Percentiles rank a stretch among this genome's conserved stretches.
Conservation (phyloP, 345 rosid species). For the Brassica nigra region DNA sequence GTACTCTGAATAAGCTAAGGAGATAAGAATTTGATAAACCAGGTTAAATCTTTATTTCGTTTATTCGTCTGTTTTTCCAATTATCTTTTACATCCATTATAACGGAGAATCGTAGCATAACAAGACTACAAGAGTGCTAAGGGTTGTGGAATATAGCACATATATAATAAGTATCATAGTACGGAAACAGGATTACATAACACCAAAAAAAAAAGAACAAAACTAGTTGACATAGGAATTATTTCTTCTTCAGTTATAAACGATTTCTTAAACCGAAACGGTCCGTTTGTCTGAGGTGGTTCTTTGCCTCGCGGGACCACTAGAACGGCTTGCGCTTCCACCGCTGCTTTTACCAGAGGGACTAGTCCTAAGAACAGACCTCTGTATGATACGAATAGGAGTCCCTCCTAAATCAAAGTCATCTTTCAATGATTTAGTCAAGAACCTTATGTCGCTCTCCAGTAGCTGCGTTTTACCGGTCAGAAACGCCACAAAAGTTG, state of each 20-base stretch:
- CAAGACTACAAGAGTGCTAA: not conserved
- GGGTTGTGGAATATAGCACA: too few species aligned
- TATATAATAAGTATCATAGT: not conserved
- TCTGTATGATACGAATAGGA: conserved; percentile 88
- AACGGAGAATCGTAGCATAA: not conserved
- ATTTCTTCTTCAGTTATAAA: conserved; percentile 4
- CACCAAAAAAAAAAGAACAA: not conserved
- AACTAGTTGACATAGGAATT: not conserved
- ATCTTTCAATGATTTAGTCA: conserved; percentile 83
- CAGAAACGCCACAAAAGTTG: conserved; percentile 87
- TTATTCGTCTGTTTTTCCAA: not conserved
- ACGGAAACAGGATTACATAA: not conserved
- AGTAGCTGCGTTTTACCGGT: conserved; percentile 65
- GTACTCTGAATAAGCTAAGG: too few species aligned
- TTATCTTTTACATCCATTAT: not conserved
- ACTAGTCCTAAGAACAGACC: conserved; percentile 45
- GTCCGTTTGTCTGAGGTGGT: conserved; percentile 64
- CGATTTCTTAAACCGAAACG: conserved; percentile 23
- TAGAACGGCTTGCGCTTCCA: conserved; percentile 25
- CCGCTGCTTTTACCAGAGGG: conserved; percentile 21
- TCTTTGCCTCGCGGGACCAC: conserved; percentile 41
- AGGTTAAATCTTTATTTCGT: too few species aligned
- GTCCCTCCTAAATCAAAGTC: conserved; percentile 92
- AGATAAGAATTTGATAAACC: too few species aligned
- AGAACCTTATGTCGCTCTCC: conserved; percentile 75